Percentiles rank a stretch among this genome's conserved stretches.
Conservation (phyloP, 2,329 filamentous ascomycete species). For the Pseudocercospora fijiensis region DNA sequence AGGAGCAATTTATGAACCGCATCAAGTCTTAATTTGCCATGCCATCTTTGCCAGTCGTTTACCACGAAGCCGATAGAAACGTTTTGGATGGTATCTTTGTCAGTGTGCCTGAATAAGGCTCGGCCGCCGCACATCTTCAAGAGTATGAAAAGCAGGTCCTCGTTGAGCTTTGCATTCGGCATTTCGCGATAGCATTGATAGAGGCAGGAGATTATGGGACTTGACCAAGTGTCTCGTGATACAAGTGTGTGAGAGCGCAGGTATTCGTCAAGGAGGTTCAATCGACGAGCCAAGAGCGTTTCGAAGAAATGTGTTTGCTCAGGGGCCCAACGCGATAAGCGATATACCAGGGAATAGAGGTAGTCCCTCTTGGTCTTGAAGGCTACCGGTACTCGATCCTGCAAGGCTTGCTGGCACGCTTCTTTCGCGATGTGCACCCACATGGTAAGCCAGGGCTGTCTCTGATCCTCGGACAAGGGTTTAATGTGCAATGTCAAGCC, state of each 20-base stretch:
- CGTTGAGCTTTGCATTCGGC: conserved; percentile 13
- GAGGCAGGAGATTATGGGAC: conserved; percentile 5
- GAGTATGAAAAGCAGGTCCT: conserved; percentile 12
- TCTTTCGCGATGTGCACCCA: not conserved
- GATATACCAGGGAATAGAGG: not conserved
- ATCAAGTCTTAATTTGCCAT: conserved; percentile 24
- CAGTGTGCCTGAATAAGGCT: not conserved
- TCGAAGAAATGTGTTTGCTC: not conserved
- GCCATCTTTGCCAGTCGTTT: conserved; percentile 31
- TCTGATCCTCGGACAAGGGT: not conserved
- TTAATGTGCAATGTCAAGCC: not conserved
- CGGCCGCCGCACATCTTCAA: conserved; percentile 9
- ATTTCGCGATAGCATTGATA: conserved; percentile 12
- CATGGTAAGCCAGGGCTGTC: not conserved
- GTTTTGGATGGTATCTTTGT: conserved; percentile 11
- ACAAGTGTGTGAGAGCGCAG: not conserved
- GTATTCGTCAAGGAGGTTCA: not conserved
- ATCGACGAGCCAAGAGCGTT: not conserved
- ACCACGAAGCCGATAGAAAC: conserved; percentile 20
- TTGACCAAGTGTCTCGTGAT: not conserved
- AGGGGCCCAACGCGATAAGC: not conserved
- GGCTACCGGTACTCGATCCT: not conserved
- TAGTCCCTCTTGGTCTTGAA: not conserved
- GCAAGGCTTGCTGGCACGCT: not conserved
- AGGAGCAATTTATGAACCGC: conserved; percentile 26